Evolutionary conservation across 163 green algal genomes (phyloP).

Genomic region (Prototheca cutis): DNA sequence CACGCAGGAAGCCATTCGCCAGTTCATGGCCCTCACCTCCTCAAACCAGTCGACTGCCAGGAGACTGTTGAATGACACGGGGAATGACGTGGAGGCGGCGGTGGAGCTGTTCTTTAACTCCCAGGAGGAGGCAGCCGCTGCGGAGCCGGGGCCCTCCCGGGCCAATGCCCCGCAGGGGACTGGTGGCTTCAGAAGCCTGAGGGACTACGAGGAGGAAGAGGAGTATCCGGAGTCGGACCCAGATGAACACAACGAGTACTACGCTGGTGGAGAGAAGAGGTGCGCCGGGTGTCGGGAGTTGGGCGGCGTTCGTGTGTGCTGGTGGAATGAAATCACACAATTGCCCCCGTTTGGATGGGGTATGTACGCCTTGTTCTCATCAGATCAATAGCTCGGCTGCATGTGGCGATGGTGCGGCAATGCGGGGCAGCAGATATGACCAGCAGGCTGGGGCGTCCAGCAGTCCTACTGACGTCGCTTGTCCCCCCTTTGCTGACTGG

Average conservation of each 20-base stretch:
- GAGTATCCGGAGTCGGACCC: conserved; percentile 26
- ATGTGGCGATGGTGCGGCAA: too few relatives aligned
- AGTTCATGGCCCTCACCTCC: conserved; percentile 34
- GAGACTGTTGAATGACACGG: conserved; percentile 18
- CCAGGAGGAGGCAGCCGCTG: too few relatives aligned
- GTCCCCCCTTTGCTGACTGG: neutral
- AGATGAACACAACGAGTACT: conserved; percentile 35
- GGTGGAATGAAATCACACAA: neutral
- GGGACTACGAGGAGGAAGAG: conserved; percentile 6
- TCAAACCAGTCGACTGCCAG: conserved; percentile 11
- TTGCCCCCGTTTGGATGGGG: too few relatives aligned
- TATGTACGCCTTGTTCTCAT: too few relatives aligned
- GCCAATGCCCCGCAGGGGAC: too few relatives aligned
- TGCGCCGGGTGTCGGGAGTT: conserved; percentile 2
- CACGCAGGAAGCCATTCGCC: conserved; percentile 15
- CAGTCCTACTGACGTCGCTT: too few relatives aligned
- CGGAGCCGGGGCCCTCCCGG: too few relatives aligned
- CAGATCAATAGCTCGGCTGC: too few relatives aligned
- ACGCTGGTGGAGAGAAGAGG: conserved; percentile 41
- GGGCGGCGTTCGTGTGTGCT: neutral
- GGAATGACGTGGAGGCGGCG: conserved; percentile 20
- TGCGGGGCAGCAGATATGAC: too few relatives aligned
- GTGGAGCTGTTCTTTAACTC: conserved; percentile 33
- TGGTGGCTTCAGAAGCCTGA: conserved; percentile 17
- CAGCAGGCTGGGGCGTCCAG: too few relatives aligned